phyloP scores from a whole-genome alignment of 2,329 filamentous ascomycete species.

The Podosphaera fusca region DNA sequence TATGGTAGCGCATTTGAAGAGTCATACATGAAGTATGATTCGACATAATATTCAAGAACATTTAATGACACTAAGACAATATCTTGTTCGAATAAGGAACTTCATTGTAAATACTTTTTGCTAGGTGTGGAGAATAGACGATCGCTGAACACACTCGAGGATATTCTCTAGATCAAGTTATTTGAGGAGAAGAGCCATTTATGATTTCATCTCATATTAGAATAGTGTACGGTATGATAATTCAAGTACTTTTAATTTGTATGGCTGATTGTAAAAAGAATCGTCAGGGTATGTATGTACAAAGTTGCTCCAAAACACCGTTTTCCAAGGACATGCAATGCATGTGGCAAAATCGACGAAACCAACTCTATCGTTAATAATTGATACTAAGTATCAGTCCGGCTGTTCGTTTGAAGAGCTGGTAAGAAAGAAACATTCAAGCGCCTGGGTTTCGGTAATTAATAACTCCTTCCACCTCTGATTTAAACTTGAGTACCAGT shows the following conservation, averaged over 20 bases:
- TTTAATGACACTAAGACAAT: no score
- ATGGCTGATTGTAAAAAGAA: not conserved
- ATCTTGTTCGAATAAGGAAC: no score
- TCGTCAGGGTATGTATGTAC: not conserved
- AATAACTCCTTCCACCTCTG: not conserved
- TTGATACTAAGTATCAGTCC: not conserved
- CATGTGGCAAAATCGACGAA: not conserved
- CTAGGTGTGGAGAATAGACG: no score
- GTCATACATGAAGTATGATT: no score
- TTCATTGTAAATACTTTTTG: no score
- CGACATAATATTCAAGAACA: no score
- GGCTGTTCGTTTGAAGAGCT: not conserved
- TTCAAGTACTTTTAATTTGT: not conserved
- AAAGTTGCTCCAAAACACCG: not conserved
- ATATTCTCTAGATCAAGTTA: not conserved
- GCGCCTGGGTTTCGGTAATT: conserved; percentile 6
- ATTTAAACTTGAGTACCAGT: not conserved
- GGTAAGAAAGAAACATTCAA: conserved; percentile 2
- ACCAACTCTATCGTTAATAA: not conserved
- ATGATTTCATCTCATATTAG: not conserved
- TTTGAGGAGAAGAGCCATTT: not conserved
- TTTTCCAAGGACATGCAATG: not conserved
- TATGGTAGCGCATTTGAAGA: no score
- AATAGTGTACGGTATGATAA: not conserved
- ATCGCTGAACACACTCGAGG: not conserved